Base-by-base conservation (phyloP, 805 yeast genomes). In the Kodamaea neixiangensis region DNA sequence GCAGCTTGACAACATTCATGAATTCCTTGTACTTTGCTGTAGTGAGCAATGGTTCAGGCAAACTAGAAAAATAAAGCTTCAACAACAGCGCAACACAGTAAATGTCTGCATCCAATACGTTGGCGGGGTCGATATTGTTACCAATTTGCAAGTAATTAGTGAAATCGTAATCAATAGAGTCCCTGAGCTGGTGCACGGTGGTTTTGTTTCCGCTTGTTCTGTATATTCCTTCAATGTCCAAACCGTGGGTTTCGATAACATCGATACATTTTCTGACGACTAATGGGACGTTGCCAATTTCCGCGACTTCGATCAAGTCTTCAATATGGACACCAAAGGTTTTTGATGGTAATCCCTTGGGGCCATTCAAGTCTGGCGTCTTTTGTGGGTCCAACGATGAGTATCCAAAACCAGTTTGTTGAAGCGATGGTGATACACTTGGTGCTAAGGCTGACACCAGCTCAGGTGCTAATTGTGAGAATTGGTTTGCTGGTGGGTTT, bases 31-130 rank as follows among this genome's bases (percentile, higher is more conserved):
- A 81, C 52, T 81, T 81, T 54, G 80, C 87, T 9, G 66, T 65
- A 0, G 96, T 87, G 44, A 94, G 75, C 46, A 94, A 73, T 6
- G 97, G 96, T 57, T 89, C 96, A 0, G 98, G 98, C 47, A 94
- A 76, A 37, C 85, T 82, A 1, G 88, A 77, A 67, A 94, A 94
- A 66, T 88, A 94, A 45, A 83, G 79, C 70, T 94, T 94, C 48
- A 93, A 71, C 25, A 94, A 76, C 1, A 96, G 86, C 0, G 97
- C 96, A n/a, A 94, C 88, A 47, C 89, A 79, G 66, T 86, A 89
- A 18, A 93, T 82, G 61, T 94, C 97, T 19, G 89, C 84, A 59
- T 91, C 94, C 15, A 85, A 76, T 40, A 86, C 71, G 54, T 73
- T 73, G 21, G 52, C 50, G 0, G 76, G 70, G 51, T 72, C 73